Evolutionary conservation across 169 alveolate genomes (phyloP).

Genomic region (Cryptosporidium baileyi): DNA sequence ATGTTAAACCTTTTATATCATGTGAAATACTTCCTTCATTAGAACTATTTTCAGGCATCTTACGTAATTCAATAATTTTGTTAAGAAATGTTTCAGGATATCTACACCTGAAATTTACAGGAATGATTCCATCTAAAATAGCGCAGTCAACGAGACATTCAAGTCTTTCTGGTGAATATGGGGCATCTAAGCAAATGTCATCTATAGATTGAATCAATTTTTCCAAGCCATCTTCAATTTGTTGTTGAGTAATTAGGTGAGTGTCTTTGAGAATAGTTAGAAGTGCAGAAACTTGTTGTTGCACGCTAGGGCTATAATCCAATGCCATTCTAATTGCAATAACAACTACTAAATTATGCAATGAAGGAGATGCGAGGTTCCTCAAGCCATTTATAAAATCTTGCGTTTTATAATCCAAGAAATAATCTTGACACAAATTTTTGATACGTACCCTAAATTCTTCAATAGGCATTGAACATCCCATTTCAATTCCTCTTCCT

Average conservation of each 20-base stretch:
- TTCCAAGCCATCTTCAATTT: constrained; percentile 67
- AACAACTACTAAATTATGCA: constrained; percentile 56
- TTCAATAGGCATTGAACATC: constrained; percentile 16
- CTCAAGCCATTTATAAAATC: constrained; percentile 62
- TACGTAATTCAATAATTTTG: constrained; percentile 41
- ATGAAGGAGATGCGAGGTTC: constrained; percentile 30
- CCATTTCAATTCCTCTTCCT: constrained; percentile 57
- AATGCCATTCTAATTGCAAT: constrained; percentile 64
- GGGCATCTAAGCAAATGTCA: constrained; percentile 65
- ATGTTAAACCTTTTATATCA: constrained; percentile 7
- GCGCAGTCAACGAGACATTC: constrained; percentile 68
- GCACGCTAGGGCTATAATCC: constrained; percentile 48
- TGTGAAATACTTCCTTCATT: neutral
- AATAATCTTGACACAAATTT: constrained; percentile 63
- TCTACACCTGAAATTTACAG: constrained; percentile 60
- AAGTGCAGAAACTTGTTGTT: constrained; percentile 64
- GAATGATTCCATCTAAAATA: constrained; percentile 52
- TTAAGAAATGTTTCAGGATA: constrained; percentile 49
- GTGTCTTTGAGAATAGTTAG: constrained; percentile 60
- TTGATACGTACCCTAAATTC: constrained; percentile 48
- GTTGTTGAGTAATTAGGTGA: constrained; percentile 48
- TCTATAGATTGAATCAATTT: constrained; percentile 66
- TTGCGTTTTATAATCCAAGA: constrained; percentile 49
- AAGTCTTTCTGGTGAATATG: constrained; percentile 63
- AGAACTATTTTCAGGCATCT: neutral